A percentile compares a stretch with the other conserved stretches of the same genome.
Conservation (phyloP, 345 rosid species). For the Eucalyptus dawsonii region DNA sequence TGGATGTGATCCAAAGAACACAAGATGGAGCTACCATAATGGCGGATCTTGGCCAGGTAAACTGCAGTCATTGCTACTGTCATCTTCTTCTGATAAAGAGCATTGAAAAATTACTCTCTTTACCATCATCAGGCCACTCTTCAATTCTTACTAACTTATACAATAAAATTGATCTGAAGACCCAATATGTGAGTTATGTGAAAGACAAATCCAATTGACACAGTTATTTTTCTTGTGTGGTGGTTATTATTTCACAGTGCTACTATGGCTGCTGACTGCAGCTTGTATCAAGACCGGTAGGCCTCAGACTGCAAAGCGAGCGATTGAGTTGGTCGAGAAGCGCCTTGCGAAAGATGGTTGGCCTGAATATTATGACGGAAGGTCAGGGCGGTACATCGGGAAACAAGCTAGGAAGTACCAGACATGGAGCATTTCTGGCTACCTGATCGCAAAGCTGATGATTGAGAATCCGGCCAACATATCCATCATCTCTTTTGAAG, state of each 20-base stretch:
- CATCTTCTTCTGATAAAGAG: not conserved
- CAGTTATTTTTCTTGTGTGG: not conserved
- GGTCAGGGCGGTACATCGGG: constrained; percentile 32
- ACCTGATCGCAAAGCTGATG: constrained; percentile 32
- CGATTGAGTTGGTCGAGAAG: constrained; percentile 24
- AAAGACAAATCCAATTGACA: not conserved
- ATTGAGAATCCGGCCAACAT: constrained; percentile 31
- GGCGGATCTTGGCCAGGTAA: constrained; percentile 57
- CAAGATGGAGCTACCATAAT: constrained; percentile 47
- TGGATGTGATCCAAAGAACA: constrained; percentile 46
- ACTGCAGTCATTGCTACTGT: not conserved
- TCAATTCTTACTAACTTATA: not conserved
- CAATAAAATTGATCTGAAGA: not conserved
- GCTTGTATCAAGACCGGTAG: constrained; percentile 47
- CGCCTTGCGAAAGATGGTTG: constrained; percentile 37
- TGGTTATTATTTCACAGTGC: constrained; percentile 1
- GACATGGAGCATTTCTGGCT: constrained; percentile 39
- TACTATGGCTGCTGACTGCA: constrained; percentile 39
- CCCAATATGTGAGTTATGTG: not conserved
- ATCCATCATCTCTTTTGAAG: constrained; percentile 24
- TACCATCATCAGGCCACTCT: not conserved
- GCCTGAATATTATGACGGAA: constrained; percentile 51
- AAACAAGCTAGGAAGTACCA: constrained; percentile 45
- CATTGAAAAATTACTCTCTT: not conserved
- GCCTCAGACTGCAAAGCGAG: constrained; percentile 37